Evolutionary conservation across 768 basidiomycete genomes (phyloP).

Genomic region (Atractiella rhizophila): DNA sequence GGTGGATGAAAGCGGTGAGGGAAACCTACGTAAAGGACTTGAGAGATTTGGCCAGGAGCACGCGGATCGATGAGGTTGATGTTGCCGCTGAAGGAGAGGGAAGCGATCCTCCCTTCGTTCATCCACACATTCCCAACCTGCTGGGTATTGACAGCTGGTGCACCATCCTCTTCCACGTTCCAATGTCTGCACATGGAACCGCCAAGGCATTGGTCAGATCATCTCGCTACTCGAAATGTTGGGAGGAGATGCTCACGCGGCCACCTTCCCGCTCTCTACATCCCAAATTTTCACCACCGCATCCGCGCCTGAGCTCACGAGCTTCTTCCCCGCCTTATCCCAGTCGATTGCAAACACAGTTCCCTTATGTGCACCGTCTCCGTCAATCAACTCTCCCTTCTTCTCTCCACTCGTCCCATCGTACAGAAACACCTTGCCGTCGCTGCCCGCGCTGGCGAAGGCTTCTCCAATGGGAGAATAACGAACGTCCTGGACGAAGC

Average conservation of each 20-base stretch:
- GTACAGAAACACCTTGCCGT: conserved; percentile 58
- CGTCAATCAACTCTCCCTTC: no score
- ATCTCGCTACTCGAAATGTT: no score
- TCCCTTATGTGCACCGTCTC: no score
- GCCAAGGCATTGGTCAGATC: no score
- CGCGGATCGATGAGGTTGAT: conserved; percentile 62
- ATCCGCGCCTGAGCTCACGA: conserved; percentile 4
- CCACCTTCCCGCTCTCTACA: conserved; percentile 40
- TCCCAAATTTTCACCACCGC: conserved; percentile 41
- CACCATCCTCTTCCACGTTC: no score
- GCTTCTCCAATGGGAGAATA: conserved; percentile 56
- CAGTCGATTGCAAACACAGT: conserved; percentile 6
- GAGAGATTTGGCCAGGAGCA: conserved; percentile 33
- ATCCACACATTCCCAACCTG: conserved; percentile 72
- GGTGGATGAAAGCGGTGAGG: neutral
- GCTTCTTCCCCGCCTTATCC: neutral
- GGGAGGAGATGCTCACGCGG: no score
- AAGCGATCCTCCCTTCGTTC: conserved; percentile 40
- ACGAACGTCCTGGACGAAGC: conserved; percentile 73
- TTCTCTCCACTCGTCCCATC: conserved; percentile 59
- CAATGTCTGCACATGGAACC: no score
- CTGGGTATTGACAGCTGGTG: conserved; percentile 49
- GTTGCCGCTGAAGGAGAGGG: conserved; percentile 55
- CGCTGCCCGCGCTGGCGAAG: conserved; percentile 72
- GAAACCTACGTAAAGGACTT: conserved; percentile 34